Base-by-base conservation (phyloP, 139 green algal genomes). In the Chlorella sorokiniana region DNA sequence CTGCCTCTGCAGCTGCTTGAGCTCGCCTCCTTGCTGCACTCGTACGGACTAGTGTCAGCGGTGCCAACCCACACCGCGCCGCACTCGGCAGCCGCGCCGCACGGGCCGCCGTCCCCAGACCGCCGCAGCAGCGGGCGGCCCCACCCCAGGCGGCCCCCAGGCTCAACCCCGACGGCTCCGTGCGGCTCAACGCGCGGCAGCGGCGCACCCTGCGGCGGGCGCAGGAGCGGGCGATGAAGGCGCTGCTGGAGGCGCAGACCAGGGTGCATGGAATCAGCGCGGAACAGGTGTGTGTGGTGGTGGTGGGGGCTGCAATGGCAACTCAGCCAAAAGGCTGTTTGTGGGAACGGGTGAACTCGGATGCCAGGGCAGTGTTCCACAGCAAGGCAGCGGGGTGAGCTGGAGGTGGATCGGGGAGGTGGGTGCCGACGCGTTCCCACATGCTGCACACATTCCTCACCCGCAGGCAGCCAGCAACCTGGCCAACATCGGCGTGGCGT, bases 181-280 rank as follows among this genome's bases (percentile, higher is more conserved):
- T 85, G 33, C 76, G 59, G 29, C 45, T 89, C 51, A 87, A 87
- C 59, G 86, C 73, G 27, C 80, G 86, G 73, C 86, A 90, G 61
- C 54, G 86, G 23, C 61, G 86, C 40, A 90, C 86, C 33, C 56
- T 90, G 63, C 85, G 86, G 22, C 52, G 86, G 1, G 86, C 86
- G 59, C 63, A 87, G 51, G 86, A 90, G 62, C 69, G 86, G 18
- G 84, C 86, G 27, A 76, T 86, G 33, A 71, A 83, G 38, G 84
- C 85, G 23, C 63, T 89, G 64, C 29, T 85, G 59, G 74, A 87
- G 38, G 45, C 67, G 48, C 78, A 83, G 78, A 69, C 38, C 14
- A 64, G 59, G 37, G 67, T 51, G 48, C 67, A 76, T 7, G 78
- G 78, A 22, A 70, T 83, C 51, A 20, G 14, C 45, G 44, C 44